phyloP scores from a whole-genome alignment of 2,329 filamentous ascomycete genomes.

The Ceratocystis destructans region DNA sequence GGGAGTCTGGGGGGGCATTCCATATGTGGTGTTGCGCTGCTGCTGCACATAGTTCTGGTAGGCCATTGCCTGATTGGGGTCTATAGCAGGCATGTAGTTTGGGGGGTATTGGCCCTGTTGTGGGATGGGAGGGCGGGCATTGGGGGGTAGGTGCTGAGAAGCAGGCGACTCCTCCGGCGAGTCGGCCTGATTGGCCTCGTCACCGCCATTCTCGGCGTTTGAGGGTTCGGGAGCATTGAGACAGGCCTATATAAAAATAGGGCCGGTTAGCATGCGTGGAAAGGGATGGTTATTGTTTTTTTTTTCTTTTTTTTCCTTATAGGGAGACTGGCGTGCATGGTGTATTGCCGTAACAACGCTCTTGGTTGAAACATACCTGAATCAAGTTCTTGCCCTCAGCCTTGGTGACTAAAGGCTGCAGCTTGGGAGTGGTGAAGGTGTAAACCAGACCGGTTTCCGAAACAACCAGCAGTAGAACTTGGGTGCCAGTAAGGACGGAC shows the following conservation, averaged over 20 bases:
- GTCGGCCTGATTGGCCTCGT: slow-evolving; percentile 63
- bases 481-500: slow-evolving; percentile 92
- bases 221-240: slow-evolving; percentile 89
- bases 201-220: slow-evolving; percentile 58
- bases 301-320: too few relatives aligned
- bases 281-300: neutral
- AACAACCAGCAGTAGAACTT: slow-evolving; percentile 90
- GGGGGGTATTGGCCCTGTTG: slow-evolving; percentile 43
- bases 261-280: neutral
- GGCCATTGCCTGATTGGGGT: slow-evolving; percentile 46
- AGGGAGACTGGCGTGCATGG: too few relatives aligned
- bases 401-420: slow-evolving; percentile 95
- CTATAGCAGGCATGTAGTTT: slow-evolving; percentile 52
- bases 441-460: slow-evolving; percentile 96
- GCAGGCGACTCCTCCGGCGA: slow-evolving; percentile 80
- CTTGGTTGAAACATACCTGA: slow-evolving; percentile 50
- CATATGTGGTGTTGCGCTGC: slow-evolving; percentile 56
- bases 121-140: slow-evolving; percentile 26
- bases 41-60: slow-evolving; percentile 73
- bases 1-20: slow-evolving; percentile 61
- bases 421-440: slow-evolving; percentile 95
- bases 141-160: slow-evolving; percentile 52
- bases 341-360: too few relatives aligned
- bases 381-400: slow-evolving; percentile 98
- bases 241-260: slow-evolving; percentile 54